Evolutionary conservation across 1,139 yeast genomes (phyloP).

Genomic region (Yamadazyma trypodendri): DNA sequence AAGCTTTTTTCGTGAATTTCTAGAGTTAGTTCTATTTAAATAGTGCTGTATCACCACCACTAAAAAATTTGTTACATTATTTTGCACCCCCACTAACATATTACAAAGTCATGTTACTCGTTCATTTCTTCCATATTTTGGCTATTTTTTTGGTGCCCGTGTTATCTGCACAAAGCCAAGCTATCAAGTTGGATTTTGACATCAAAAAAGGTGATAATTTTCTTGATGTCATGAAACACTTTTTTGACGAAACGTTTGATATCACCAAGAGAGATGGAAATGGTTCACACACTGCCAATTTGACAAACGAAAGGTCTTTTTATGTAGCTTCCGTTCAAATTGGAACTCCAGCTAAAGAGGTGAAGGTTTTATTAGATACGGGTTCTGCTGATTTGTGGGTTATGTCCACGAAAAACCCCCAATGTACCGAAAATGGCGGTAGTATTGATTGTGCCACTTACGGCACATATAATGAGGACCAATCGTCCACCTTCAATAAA

Average conservation of each 20-base stretch:
- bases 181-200: constrained; percentile 26
- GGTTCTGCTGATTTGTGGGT: constrained; percentile 75
- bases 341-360: constrained; percentile 55
- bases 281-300: constrained; percentile 10
- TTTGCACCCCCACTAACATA: too few relatives aligned
- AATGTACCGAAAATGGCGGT: constrained; percentile 21
- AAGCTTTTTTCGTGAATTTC: not conserved
- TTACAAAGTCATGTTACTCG: constrained; percentile 12
- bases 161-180: constrained; percentile 20
- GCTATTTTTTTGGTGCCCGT: constrained; percentile 13
- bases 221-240: constrained; percentile 18
- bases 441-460: constrained; percentile 31
- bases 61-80: not conserved
- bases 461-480: constrained; percentile 50
- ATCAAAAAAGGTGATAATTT: constrained; percentile 25
- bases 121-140: constrained; percentile 16
- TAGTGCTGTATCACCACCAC: too few relatives aligned
- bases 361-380: constrained; percentile 60
- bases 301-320: constrained; percentile 19
- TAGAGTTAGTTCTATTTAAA: not conserved
- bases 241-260: constrained; percentile 11
- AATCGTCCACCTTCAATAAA: constrained; percentile 44
- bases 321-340: constrained; percentile 43
- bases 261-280: constrained; percentile 10
- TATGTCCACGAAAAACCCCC: constrained; percentile 21